Conservation (phyloP, 169 alveolate genomes). For the Toxoplasma gondii region DNA sequence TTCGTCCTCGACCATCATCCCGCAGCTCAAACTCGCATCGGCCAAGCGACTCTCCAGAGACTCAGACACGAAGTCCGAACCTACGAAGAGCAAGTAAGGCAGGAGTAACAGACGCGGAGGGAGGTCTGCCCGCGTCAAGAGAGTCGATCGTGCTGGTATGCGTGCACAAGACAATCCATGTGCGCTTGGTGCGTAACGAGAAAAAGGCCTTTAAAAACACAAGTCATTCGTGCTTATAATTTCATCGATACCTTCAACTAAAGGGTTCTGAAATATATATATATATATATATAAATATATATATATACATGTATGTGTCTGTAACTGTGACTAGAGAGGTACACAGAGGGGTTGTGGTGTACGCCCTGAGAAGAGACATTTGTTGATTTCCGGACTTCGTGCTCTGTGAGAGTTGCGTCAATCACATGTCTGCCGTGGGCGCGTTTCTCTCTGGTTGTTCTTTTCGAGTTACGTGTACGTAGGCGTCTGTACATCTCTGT, state of each 20-base stretch:
- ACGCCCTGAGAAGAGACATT: neutral
- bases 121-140: neutral
- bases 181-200: neutral
- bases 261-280: neutral
- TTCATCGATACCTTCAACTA: neutral
- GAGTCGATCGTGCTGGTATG: neutral
- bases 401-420: neutral
- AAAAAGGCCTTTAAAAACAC: neutral
- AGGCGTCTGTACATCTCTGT: neutral
- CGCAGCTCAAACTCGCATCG: constrained; percentile 41
- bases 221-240: neutral
- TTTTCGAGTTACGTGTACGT: too few relatives aligned
- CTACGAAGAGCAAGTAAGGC: constrained; percentile 39
- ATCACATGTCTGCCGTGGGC: neutral
- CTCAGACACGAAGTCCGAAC: constrained; percentile 47
- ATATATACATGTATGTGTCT: neutral
- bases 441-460: neutral
- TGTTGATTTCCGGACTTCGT: too few relatives aligned
- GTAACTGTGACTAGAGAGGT: neutral
- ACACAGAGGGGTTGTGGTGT: neutral
- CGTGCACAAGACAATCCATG: neutral
- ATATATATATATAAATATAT: too few relatives aligned
- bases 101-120: neutral
- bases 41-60: constrained; percentile 44
- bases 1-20: constrained; percentile 59